phyloP scores from a whole-genome alignment of 2,329 filamentous ascomycete species.

The Ophiostoma triangulosporum region DNA sequence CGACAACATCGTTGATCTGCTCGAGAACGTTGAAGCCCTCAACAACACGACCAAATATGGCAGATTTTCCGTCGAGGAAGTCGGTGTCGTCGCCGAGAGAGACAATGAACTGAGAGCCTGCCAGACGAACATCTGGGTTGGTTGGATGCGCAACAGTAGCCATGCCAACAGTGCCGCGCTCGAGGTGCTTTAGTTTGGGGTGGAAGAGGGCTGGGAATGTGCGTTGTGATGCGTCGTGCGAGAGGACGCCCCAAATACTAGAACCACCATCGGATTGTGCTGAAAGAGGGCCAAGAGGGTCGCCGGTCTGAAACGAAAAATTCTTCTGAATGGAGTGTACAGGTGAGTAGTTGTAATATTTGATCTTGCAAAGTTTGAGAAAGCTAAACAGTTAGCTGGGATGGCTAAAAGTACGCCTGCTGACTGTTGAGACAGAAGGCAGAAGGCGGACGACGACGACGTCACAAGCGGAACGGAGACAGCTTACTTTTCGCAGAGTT shows the following conservation, averaged over 20 bases:
- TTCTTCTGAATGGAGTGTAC: conserved; percentile 85
- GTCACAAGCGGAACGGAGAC: neutral
- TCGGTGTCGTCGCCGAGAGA: conserved; percentile 83
- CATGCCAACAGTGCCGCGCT: conserved; percentile 92
- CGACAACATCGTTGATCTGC: conserved; percentile 81
- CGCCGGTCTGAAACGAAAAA: conserved; percentile 93
- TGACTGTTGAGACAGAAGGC: neutral
- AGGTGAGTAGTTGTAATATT: conserved; percentile 97
- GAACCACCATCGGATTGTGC: conserved; percentile 80
- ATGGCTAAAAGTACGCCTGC: neutral
- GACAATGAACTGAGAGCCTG: conserved; percentile 86
- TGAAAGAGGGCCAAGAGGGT: conserved; percentile 78
- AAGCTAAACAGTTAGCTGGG: conserved; percentile 50
- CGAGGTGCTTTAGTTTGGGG: conserved; percentile 74
- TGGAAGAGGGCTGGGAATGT: conserved; percentile 77
- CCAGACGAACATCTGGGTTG: conserved; percentile 70
- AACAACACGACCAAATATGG: conserved; percentile 87
- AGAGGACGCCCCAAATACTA: conserved; percentile 79
- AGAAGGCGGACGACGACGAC: neutral
- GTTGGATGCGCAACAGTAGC: conserved; percentile 68
- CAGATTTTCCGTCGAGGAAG: conserved; percentile 83
- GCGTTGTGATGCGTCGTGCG: conserved; percentile 51
- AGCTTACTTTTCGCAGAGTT: conserved; percentile 83
- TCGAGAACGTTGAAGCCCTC: conserved; percentile 91
- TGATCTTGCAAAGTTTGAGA: conserved; percentile 94